A percentile compares a stretch with the other conserved stretches of the same genome.
Conservation (phyloP, 1,139 yeast species). For the Hansenula sp. region DNA sequence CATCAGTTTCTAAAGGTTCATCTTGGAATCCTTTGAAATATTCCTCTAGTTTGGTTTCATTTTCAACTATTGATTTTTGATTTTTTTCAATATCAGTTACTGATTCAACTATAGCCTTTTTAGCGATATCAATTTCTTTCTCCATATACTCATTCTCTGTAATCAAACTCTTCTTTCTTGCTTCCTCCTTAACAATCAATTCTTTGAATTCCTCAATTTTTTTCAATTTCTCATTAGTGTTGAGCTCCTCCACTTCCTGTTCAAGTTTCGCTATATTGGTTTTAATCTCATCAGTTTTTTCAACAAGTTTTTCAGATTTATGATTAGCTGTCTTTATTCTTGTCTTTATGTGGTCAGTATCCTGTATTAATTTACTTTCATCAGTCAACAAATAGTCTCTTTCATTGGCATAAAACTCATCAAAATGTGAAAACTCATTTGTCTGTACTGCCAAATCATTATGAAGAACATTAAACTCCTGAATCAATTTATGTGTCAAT, state of each 20-base stretch:
- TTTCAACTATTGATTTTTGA: constrained; percentile 15
- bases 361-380: constrained; percentile 11
- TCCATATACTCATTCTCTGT: constrained; percentile 64
- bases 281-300: constrained; percentile 14
- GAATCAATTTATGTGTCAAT: constrained; percentile 46
- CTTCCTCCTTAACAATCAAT: constrained; percentile 34
- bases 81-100: constrained; percentile 33
- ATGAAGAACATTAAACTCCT: constrained; percentile 31
- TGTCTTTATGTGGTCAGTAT: constrained; percentile 16
- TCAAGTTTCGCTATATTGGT: constrained; percentile 22
- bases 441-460: constrained; percentile 23
- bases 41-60: constrained; percentile 27
- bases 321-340: constrained; percentile 16
- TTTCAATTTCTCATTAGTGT: constrained; percentile 22
- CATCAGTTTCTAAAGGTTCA: constrained; percentile 25
- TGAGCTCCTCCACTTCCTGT: constrained; percentile 32
- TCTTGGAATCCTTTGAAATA: constrained; percentile 27
- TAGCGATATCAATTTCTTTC: constrained; percentile 60
- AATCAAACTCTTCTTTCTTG: constrained; percentile 32
- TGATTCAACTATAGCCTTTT: constrained; percentile 50
- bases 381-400: constrained; percentile 20
- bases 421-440: constrained; percentile 25
- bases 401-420: constrained; percentile 17
- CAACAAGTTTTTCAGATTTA: constrained; percentile 15
- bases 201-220: constrained; percentile 36